A percentile compares a stretch with the other conserved stretches of the same genome.
Evolutionary conservation across 768 basidiomycete genomes (phyloP).

Genomic region (Auricularia heimuer): DNA sequence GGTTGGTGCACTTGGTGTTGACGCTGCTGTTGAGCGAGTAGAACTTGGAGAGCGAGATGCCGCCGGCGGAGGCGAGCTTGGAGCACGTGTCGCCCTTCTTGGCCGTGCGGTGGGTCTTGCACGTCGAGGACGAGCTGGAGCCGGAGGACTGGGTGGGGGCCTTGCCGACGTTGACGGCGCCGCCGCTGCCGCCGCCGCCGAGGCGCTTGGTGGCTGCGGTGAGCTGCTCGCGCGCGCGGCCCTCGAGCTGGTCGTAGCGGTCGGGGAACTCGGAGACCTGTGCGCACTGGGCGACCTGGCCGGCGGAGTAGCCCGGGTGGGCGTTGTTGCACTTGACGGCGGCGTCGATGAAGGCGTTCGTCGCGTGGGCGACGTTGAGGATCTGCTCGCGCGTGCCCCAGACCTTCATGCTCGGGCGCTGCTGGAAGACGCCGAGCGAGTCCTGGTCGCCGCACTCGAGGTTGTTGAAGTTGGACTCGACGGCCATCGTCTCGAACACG

Average conservation of each 20-base stretch:
- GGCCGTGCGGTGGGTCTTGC: background rate
- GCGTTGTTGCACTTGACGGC: background rate
- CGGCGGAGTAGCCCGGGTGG: background rate
- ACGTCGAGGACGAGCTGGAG: background rate
- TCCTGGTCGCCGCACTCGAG: background rate
- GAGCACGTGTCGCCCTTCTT: background rate
- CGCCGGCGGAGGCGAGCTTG: conserved; percentile 1
- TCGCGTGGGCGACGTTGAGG: background rate
- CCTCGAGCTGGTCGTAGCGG: background rate
- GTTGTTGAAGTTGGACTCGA: conserved; percentile 2
- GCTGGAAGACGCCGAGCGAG: background rate
- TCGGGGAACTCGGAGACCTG: conserved; percentile 1
- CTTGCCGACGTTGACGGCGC: background rate
- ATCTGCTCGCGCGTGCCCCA: background rate
- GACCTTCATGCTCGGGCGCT: background rate
- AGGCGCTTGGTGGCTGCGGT: background rate
- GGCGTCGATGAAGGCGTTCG: conserved; percentile 1
- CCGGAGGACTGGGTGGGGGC: background rate
- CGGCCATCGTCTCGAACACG: conserved; percentile 1
- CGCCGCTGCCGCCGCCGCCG: background rate
- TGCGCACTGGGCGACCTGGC: background rate
- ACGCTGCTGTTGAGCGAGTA: background rate
- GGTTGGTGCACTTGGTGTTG: conserved; percentile 1
- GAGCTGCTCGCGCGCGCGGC: background rate
- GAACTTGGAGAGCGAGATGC: conserved; percentile 1